Evolutionary conservation across 2,329 filamentous ascomycete species (phyloP), one percentile per base, ranked within the genome.

Genomic region (Xylaria sp.): DNA sequence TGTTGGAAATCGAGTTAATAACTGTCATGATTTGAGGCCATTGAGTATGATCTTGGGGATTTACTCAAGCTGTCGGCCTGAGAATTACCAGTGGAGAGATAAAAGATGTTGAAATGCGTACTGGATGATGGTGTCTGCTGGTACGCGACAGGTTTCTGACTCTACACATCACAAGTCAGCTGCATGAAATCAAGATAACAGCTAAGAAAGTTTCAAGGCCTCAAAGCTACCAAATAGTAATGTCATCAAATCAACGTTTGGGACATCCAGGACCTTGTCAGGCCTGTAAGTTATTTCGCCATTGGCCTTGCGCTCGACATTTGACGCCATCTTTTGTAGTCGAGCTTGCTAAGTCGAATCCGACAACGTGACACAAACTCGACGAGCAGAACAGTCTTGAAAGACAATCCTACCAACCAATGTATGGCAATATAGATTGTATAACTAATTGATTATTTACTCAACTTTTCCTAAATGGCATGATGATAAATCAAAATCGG

Each of bases 101-200:
- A 29, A 15, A 45, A 38, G 25, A 50, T 1, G 42, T 4, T 17
- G 27, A 5, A 39, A 25, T 44, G 22, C 64, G 42, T 67, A 67
- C 67, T 90, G 87, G 3, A 90, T 77, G 2, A 84, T 72, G 0
- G 84, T 85, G 58, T 87, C 80, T 51, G 86, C 83, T 25, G 81
- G 72, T 13, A 77, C 73, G 0, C 67, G 69, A 45, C 74, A 76
- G 3, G 74, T 66, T 31, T 78, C 66, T 17, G 76, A 80, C 17
- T 84, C 82, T 82, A 31, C 5, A 29, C 25, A 17, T 49, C 22
- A 60, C 56, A 44, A 56, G 53, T 71, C 20, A 69, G 62, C 25
- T 36, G 20, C 2, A 51, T 29, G 9, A 38, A 53, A n/a, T 54
- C n/a, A 10, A n/a, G 17, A 17, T 11, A 33, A 33, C n/a, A 33